A percentile compares a stretch with the other conserved stretches of the same genome.
phyloP scores from a whole-genome alignment of 2,329 filamentous ascomycete genomes.

The Aspergillus oerlinghausenensis region DNA sequence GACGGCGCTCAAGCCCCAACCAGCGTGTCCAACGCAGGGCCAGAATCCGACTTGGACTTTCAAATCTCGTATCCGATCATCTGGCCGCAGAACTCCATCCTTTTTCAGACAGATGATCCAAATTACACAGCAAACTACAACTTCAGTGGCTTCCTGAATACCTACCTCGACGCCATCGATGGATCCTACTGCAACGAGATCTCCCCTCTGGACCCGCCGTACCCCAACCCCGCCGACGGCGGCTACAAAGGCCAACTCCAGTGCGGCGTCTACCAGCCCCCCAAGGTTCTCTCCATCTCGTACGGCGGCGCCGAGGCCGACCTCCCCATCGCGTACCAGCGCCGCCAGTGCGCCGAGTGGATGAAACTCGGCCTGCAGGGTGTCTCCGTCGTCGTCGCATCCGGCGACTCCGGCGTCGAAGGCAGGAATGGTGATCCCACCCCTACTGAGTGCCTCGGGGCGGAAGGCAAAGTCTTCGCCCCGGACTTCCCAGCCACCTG shows the following conservation, averaged over 20 bases:
- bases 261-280: slow-evolving; percentile 40
- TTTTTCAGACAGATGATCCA: slow-evolving; percentile 45
- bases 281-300: slow-evolving; percentile 35
- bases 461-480: slow-evolving; percentile 30
- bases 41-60: slow-evolving; percentile 45
- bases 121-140: slow-evolving; percentile 36
- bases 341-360: slow-evolving; percentile 40
- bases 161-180: slow-evolving; percentile 47
- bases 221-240: slow-evolving; percentile 35
- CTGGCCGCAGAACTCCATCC: slow-evolving; percentile 45
- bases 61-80: slow-evolving; percentile 45
- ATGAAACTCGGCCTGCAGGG: slow-evolving; percentile 50
- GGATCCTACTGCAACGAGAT: slow-evolving; percentile 47
- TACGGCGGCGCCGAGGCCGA: slow-evolving; percentile 32
- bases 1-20: slow-evolving; percentile 38
- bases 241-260: slow-evolving; percentile 41
- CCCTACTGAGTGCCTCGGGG: slow-evolving; percentile 31
- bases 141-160: slow-evolving; percentile 41
- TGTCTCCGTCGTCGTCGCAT: slow-evolving; percentile 43
- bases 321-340: slow-evolving; percentile 32
- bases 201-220: slow-evolving; percentile 38
- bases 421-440: slow-evolving; percentile 26
- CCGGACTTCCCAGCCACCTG: slow-evolving; percentile 36
- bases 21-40: slow-evolving; percentile 25
- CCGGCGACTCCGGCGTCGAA: slow-evolving; percentile 44